These are phyloP conservation scores for Aurantiochytrium sp. DNA, from an alignment of 108 stramenopile species.

Conservation along the genomic window DNA sequence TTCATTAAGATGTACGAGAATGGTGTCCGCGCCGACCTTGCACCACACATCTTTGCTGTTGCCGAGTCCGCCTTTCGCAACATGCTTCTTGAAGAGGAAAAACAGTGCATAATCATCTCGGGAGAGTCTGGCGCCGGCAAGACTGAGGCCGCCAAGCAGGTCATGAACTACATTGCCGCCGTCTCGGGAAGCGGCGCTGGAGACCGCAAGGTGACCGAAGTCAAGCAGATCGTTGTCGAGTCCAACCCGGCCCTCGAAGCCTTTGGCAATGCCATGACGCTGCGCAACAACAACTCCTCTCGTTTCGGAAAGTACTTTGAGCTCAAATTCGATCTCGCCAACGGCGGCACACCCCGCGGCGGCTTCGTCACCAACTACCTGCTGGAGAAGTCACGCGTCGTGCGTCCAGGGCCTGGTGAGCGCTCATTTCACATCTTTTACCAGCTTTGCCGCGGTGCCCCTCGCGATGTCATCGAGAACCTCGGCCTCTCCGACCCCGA, in stretches of 20 bases:
- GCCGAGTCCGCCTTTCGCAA: slow-evolving; percentile 22
- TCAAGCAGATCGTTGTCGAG: slow-evolving; percentile 32
- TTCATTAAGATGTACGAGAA: background rate
- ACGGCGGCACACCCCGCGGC: slow-evolving; percentile 25
- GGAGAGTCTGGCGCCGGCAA: slow-evolving; percentile 52
- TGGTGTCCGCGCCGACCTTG: background rate
- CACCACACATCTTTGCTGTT: slow-evolving; percentile 36
- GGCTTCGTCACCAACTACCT: slow-evolving; percentile 41
- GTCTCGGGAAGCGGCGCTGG: background rate
- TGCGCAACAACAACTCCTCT: slow-evolving; percentile 44
- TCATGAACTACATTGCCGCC: slow-evolving; percentile 64
- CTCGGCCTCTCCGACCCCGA: slow-evolving; percentile 19
- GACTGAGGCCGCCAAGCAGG: slow-evolving; percentile 61
- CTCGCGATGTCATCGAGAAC: background rate
- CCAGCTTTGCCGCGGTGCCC: slow-evolving; percentile 24
- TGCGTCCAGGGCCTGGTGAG: slow-evolving; percentile 41
- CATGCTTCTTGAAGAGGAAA: background rate
- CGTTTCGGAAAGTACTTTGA: slow-evolving; percentile 61
- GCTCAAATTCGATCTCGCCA: slow-evolving; percentile 33
- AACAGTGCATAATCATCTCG: slow-evolving; percentile 38
- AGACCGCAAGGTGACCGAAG: background rate
- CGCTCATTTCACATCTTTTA: slow-evolving; percentile 62
- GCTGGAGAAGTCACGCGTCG: slow-evolving; percentile 57
- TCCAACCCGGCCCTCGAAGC: slow-evolving; percentile 44
- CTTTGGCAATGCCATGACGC: slow-evolving; percentile 45